Base-by-base conservation (phyloP, 345 rosid species). In the Capsella bursapastoris region DNA sequence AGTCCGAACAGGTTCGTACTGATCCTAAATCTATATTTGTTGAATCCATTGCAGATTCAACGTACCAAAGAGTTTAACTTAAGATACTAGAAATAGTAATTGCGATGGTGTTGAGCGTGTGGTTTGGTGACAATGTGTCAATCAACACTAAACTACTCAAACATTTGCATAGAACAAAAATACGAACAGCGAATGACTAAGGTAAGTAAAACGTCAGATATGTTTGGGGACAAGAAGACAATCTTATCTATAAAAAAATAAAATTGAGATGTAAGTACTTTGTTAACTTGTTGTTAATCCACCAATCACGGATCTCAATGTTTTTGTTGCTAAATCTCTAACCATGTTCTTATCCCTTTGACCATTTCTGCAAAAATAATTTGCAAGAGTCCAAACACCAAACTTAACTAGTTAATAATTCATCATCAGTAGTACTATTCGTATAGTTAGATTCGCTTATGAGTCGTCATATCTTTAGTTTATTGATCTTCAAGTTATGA, bases 281-380 rank as follows among this genome's bases (percentile, higher is more conserved):
- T 52, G 34, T 62, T 44, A 27, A 6, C 40, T 68, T 70, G 61
- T 56, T 70, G 66, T 38, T 77, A 29, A 64, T 47, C 71, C 80
- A 38, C 60, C 71, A 63, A 76, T 76, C 71, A 76, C 75, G 75
- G 80, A 77, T 70, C 75, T 70, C 44, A 35, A 70, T 62, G 50
- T 76, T 55, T 55, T 75, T 76, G 64, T 31, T 75, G 50, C 79
- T 59, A 60, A 58, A 60, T 75, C 37, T 67, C 32, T 51, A 31
- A 14, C 18, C 64, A 60, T 68, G 57, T 68, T 68, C 69, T 40
- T 75, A 51, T 75, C 64, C 55, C 68, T 59, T 59, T 75, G 72
- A 74, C 73, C 6, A 59, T 75, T 67, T 59, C 61, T 52, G 52
- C 51, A 47, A 25, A 35, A 0, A 22, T 0, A 22, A 31, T 28